Conservation (phyloP, 148 eudicot species). For the Agrostemma githago region DNA sequence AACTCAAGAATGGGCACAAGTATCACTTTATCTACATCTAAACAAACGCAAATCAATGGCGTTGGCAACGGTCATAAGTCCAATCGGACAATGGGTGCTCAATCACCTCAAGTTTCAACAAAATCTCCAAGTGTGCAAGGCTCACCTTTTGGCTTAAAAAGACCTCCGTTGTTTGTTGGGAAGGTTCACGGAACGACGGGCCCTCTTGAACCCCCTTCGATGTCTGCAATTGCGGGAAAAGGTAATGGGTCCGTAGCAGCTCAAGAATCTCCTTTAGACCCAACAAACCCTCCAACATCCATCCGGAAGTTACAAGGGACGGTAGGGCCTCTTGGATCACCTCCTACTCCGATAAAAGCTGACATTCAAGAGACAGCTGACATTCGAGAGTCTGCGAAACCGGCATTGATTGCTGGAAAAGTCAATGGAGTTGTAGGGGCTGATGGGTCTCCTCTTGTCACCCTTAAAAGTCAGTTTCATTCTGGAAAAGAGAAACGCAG, state of each 20-base stretch:
- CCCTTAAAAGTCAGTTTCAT: constrained; percentile 16
- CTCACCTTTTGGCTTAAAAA: too few species aligned
- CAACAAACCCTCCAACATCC: background rate
- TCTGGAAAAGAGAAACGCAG: constrained; percentile 7
- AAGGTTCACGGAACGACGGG: background rate
- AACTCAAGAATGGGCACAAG: constrained; percentile 16
- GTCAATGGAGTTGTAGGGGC: constrained; percentile 15
- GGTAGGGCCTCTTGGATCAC: background rate
- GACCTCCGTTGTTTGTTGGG: background rate
- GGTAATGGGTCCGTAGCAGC: background rate
- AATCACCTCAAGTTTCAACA: constrained; percentile 6
- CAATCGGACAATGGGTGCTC: constrained; percentile 2
- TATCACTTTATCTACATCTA: constrained; percentile 7
- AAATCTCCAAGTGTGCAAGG: too few species aligned
- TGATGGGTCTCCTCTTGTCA: background rate
- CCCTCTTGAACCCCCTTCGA: too few species aligned
- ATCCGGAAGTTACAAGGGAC: background rate
- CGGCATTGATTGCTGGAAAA: background rate
- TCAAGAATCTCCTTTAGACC: background rate
- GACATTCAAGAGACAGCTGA: background rate
- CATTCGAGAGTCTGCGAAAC: constrained; percentile 8
- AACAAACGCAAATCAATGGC: constrained; percentile 12
- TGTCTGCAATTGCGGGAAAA: too few species aligned
- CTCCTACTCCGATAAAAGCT: background rate
- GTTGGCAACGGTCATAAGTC: constrained; percentile 10